A percentile compares a stretch with the other conserved stretches of the same genome.
Conservation (phyloP, 1,284 basidiomycete genomes). For the Ceratobasidium sp. region DNA sequence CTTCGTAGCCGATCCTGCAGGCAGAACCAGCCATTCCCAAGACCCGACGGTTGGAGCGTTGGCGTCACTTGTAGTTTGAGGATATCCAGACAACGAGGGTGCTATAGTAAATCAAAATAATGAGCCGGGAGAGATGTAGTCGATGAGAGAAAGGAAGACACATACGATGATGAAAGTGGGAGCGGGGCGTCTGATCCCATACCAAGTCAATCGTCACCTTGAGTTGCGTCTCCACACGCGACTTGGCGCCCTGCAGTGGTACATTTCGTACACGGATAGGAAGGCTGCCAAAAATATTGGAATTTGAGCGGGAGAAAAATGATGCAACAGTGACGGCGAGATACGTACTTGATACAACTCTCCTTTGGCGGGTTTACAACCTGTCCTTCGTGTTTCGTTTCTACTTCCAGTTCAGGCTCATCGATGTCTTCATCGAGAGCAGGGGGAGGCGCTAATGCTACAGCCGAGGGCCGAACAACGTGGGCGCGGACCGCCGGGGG, state of each 20-base stretch:
- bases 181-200: constrained; percentile 53
- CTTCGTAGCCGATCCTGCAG: constrained; percentile 84
- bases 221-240: constrained; percentile 93
- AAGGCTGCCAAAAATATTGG: constrained; percentile 62
- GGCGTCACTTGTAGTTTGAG: constrained; percentile 5
- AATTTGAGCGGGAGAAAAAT: neutral
- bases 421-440: constrained; percentile 7
- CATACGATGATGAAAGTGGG: constrained; percentile 50
- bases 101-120: neutral
- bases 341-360: constrained; percentile 31
- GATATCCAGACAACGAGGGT: constrained; percentile 46
- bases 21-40: constrained; percentile 86
- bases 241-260: constrained; percentile 88
- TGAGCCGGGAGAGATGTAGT: neutral
- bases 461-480: constrained; percentile 14
- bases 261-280: constrained; percentile 86
- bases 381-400: neutral
- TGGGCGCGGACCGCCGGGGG: constrained; percentile 24
- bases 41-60: constrained; percentile 70
- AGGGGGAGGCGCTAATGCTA: neutral
- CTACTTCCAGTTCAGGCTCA: constrained; percentile 13
- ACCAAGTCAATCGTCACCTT: constrained; percentile 81
- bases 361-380: constrained; percentile 37
- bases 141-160: constrained; percentile 47
- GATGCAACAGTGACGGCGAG: neutral